Base-by-base conservation (phyloP, 169 alveolate species). In the Cryptosporidium tyzzeri region DNA sequence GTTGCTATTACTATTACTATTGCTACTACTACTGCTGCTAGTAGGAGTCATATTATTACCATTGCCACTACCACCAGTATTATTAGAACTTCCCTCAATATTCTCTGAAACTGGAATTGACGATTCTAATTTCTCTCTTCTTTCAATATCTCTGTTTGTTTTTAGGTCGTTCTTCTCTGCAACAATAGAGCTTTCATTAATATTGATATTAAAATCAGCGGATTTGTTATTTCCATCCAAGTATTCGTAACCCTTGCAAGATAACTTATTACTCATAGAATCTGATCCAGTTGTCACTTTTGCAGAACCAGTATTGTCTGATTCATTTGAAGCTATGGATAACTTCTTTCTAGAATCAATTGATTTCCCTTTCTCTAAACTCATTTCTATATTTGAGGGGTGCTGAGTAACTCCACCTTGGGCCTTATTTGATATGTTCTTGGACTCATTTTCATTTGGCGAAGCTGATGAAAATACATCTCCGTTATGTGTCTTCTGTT, bases 361-460 rank as follows among this genome's bases (percentile, higher is more conserved):
- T 2, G 12, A 26, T 21, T 35, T 65, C 26, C 5, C 71, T 39
- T 55, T 55, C 35, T 21, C 67, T 21, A 16, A n/a, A 10, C 8
- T 9, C 3, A 26, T 21, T 26, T 55, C 67, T 9, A 21, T n/a
- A 55, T 10, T 21, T 12, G 67, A 55, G 18, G 35, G 16, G 37
- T 55, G 2, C 5, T 55, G 67, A 23, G 37, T 1, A 55, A 2
- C 67, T 55, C 67, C 67, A 21, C 35, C 1, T 35, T 18, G 71
- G n/a, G 12, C 18, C 65, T 69, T 39, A 23, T 41, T 45, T 33
- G 62, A 26, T 45, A 41, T 18, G 23, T 69, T 69, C 41, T 12
- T 69, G 1, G 84, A 23, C 9, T 69, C 84, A 29, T 69, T 69
- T 39, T 69, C 84, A 69, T 69, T 39, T 16, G 71, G 71, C 1